phyloP scores from a whole-genome alignment of 352 stramenopile genomes.

The Phytophthora sojae region DNA sequence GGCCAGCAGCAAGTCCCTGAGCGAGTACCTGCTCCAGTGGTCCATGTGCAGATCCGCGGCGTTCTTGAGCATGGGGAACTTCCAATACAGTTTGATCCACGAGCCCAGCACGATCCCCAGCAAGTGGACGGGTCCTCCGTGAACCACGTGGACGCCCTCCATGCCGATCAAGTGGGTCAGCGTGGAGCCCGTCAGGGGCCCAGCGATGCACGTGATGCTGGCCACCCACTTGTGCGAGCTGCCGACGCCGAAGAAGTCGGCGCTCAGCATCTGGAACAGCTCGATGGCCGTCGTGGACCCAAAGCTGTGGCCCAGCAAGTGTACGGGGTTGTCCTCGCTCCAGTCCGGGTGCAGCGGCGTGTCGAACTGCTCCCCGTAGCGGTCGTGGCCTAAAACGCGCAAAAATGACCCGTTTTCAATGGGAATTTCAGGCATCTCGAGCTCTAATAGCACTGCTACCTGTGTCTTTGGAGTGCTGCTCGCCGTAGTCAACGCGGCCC shows the following conservation, averaged over 20 bases:
- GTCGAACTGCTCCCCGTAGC: conserved; percentile 53
- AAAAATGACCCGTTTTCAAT: too few relatives aligned
- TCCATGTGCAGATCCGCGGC: conserved; percentile 64
- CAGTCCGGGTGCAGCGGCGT: conserved; percentile 45
- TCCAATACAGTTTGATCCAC: conserved; percentile 52
- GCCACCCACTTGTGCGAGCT: conserved; percentile 61
- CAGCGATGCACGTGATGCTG: conserved; percentile 69
- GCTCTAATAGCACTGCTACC: conserved; percentile 1
- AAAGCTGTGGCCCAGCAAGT: conserved; percentile 70
- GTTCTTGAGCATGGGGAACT: conserved; percentile 51
- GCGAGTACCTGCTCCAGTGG: conserved; percentile 55
- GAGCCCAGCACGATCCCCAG: conserved; percentile 44
- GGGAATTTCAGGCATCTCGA: too few relatives aligned
- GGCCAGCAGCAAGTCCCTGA: conserved; percentile 42
- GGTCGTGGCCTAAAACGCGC: conserved; percentile 39
- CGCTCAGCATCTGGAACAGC: conserved; percentile 67
- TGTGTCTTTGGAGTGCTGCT: conserved; percentile 44
- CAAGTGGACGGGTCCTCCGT: conserved; percentile 45
- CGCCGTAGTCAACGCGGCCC: conserved; percentile 68
- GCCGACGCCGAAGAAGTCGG: conserved; percentile 64
- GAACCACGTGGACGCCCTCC: conserved; percentile 42
- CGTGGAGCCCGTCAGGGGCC: conserved; percentile 62
- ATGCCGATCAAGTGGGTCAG: conserved; percentile 63
- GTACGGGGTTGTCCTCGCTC: conserved; percentile 60
- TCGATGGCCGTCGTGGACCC: conserved; percentile 75